Conservation (phyloP, 129 eudicot species). For the Artemisia annua region DNA sequence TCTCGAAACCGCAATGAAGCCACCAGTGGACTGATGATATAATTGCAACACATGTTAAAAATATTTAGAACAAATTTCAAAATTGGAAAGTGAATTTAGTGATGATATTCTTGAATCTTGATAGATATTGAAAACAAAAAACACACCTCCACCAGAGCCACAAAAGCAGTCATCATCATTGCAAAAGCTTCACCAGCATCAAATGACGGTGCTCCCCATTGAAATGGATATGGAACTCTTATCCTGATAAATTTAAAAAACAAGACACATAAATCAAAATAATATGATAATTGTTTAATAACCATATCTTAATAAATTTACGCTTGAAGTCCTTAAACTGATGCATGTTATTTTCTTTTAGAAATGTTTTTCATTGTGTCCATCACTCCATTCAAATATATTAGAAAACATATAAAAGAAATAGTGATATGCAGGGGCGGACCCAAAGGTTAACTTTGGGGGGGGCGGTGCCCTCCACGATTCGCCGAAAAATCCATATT, state of each 20-base stretch:
- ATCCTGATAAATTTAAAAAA: slow-evolving; percentile 40
- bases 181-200: slow-evolving; percentile 87
- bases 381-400: not conserved
- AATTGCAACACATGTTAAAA: slow-evolving; percentile 19
- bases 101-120: not conserved
- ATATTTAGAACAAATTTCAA: not conserved
- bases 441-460: too few species aligned
- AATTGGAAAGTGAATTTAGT: not conserved
- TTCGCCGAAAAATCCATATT: too few species aligned
- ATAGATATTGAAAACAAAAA: not conserved
- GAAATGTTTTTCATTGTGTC: not conserved
- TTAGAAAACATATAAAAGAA: too few species aligned
- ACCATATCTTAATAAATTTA: not conserved
- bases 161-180: slow-evolving; percentile 77
- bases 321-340: not conserved
- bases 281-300: not conserved
- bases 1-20: slow-evolving; percentile 67
- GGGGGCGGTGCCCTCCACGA: too few species aligned
- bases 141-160: slow-evolving; percentile 70
- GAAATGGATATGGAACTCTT: slow-evolving; percentile 76
- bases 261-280: not conserved
- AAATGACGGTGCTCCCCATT: slow-evolving; percentile 80
- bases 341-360: not conserved
- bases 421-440: too few species aligned
- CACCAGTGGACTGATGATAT: slow-evolving; percentile 64